phyloP scores from a whole-genome alignment of 768 basidiomycete genomes.

The Auricularia auricula-judae region DNA sequence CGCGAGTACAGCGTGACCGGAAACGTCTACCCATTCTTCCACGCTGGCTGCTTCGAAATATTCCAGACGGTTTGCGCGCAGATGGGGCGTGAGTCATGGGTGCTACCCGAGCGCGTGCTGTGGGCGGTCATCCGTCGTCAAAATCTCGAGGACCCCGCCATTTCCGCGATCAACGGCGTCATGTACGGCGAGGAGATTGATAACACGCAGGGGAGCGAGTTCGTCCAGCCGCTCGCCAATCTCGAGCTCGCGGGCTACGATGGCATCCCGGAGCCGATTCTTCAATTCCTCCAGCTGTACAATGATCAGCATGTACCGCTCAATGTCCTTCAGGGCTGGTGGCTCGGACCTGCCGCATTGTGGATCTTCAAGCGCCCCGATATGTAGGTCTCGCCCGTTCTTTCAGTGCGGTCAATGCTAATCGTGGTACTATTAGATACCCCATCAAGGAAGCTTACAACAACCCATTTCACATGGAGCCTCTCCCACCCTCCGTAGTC shows the following conservation, averaged over 20 bases:
- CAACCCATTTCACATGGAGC: background rate
- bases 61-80: too few relatives aligned
- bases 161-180: background rate
- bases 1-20: too few relatives aligned
- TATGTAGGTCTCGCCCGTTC: background rate
- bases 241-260: background rate
- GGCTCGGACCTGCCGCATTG: background rate
- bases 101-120: too few relatives aligned
- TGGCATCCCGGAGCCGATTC: background rate
- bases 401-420: background rate
- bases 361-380: background rate
- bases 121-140: background rate
- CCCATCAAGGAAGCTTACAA: background rate
- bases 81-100: too few relatives aligned
- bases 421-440: background rate
- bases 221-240: background rate
- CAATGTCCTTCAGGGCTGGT: background rate
- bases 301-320: background rate
- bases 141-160: background rate
- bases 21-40: too few relatives aligned
- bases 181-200: background rate
- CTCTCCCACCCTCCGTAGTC: background rate
- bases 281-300: background rate
- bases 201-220: background rate
- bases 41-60: too few relatives aligned